Evolutionary conservation across 305 asterid species (phyloP).

Genomic region (Solanum hybrid): DNA sequence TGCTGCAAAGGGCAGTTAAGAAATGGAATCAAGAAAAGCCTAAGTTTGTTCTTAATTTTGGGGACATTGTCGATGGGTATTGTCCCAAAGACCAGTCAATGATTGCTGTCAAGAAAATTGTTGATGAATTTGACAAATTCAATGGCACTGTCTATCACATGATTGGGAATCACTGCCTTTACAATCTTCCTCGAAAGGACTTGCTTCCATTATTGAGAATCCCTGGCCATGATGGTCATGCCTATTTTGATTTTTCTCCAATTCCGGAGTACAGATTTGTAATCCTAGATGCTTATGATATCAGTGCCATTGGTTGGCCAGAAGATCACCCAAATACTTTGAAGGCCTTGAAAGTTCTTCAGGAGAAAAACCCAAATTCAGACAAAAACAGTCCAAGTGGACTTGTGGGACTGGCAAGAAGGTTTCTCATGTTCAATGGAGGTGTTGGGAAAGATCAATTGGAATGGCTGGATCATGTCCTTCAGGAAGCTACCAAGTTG

Average conservation of each 20-base stretch:
- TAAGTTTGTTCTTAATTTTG: constrained; percentile 55
- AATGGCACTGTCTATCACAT: constrained; percentile 66
- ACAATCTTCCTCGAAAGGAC: constrained; percentile 72
- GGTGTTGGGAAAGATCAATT: constrained; percentile 66
- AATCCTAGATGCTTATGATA: constrained; percentile 74
- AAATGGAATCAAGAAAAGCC: constrained; percentile 46
- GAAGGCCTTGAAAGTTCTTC: constrained; percentile 41
- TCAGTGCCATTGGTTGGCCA: constrained; percentile 80
- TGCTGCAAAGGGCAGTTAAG: constrained; percentile 62
- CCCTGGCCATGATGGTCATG: constrained; percentile 22
- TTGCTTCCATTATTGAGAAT: constrained; percentile 57
- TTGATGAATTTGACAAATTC: constrained; percentile 32
- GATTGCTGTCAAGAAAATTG: constrained; percentile 38
- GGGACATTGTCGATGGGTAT: constrained; percentile 69
- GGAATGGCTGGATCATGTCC: constrained; percentile 60
- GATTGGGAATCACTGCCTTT: constrained; percentile 90
- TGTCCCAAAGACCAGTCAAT: constrained; percentile 69
- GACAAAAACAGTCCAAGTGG: constrained; percentile 81
- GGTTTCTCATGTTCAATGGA: constrained; percentile 81
- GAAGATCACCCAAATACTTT: constrained; percentile 48
- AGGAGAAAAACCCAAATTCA: constrained; percentile 56
- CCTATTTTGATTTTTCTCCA: constrained; percentile 79
- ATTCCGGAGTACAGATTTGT: constrained; percentile 59
- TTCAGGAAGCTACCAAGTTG: constrained; percentile 39
- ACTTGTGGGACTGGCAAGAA: constrained; percentile 46